Percentiles rank a stretch among this genome's conserved stretches.
Evolutionary conservation across 2,329 filamentous ascomycete species (phyloP).

Genomic region (Saccharata proteae): DNA sequence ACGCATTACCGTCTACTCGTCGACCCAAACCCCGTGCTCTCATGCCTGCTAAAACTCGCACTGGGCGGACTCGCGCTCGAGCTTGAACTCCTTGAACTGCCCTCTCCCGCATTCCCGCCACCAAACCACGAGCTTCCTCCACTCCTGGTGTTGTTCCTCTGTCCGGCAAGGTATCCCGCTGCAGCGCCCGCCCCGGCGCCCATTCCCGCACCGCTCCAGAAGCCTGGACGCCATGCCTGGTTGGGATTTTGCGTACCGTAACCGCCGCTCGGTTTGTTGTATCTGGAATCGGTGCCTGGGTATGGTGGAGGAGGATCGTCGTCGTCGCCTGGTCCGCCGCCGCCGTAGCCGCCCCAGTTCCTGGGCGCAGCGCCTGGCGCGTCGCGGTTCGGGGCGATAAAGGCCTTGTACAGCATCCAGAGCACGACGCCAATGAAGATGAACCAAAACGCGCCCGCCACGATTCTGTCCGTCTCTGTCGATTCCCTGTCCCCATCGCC

Average conservation of each 20-base stretch:
- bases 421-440: constrained; percentile 48
- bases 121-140: constrained; percentile 19
- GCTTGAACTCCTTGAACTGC: constrained; percentile 18
- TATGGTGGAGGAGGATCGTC: constrained; percentile 42
- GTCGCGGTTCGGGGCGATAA: constrained; percentile 16
- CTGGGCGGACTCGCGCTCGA: constrained; percentile 22
- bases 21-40: constrained; percentile 63
- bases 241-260: constrained; percentile 12
- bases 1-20: constrained; percentile 36
- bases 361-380: constrained; percentile 14
- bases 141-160: constrained; percentile 12
- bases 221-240: constrained; percentile 57
- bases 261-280: constrained; percentile 10
- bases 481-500: constrained; percentile 25
- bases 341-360: constrained; percentile 29
- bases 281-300: constrained; percentile 20
- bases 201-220: constrained; percentile 57
- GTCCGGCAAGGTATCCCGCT: constrained; percentile 52
- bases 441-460: constrained; percentile 43
- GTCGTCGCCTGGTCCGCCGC: constrained; percentile 30
- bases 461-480: constrained; percentile 20
- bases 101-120: constrained; percentile 15
- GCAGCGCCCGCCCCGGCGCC: constrained; percentile 58
- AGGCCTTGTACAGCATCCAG: constrained; percentile 52
- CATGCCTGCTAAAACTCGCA: constrained; percentile 37